A percentile compares a stretch with the other conserved stretches of the same genome.
These are phyloP conservation scores for Tetragonia tetragonoides DNA, from an alignment of 148 eudicot species.

Conservation along the genomic window DNA sequence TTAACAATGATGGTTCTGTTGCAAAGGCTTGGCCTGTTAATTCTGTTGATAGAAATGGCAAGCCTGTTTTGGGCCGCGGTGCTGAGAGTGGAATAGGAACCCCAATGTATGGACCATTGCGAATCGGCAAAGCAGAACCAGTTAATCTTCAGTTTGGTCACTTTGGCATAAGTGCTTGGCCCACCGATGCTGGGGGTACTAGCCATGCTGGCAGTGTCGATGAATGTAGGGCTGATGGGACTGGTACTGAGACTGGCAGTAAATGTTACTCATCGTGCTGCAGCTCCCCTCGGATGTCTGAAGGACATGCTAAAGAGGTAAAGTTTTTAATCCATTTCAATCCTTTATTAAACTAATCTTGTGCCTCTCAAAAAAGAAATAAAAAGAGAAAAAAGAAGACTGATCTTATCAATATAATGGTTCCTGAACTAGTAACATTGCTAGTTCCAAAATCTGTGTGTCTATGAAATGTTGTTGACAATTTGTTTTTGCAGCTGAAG, in stretches of 20 bases:
- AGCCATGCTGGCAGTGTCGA: conserved; percentile 87
- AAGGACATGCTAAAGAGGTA: conserved; percentile 91
- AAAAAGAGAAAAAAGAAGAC: no score
- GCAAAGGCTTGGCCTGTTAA: conserved; percentile 96
- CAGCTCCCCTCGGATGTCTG: conserved; percentile 73
- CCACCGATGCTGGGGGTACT: conserved; percentile 73
- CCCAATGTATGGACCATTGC: conserved; percentile 82
- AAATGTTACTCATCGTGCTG: conserved; percentile 74
- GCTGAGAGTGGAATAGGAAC: conserved; percentile 46
- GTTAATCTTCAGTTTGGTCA: conserved; percentile 95
- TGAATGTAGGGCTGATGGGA: conserved; percentile 65
- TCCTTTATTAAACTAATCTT: neutral
- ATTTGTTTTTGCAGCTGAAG: conserved; percentile 51
- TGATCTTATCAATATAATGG: neutral
- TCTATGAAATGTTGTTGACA: neutral
- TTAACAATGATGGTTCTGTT: conserved; percentile 90
- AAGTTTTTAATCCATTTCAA: neutral
- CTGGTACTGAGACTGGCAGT: conserved; percentile 66
- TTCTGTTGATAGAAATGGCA: conserved; percentile 48
- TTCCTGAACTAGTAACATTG: neutral
- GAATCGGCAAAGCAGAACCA: conserved; percentile 74
- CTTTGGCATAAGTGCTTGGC: conserved; percentile 98
- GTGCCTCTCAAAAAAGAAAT: no score
- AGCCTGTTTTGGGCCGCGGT: conserved; percentile 36
- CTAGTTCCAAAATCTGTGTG: neutral